phyloP scores from a whole-genome alignment of 371 early-diverging fungal species.

The Mucor mucedo region DNA sequence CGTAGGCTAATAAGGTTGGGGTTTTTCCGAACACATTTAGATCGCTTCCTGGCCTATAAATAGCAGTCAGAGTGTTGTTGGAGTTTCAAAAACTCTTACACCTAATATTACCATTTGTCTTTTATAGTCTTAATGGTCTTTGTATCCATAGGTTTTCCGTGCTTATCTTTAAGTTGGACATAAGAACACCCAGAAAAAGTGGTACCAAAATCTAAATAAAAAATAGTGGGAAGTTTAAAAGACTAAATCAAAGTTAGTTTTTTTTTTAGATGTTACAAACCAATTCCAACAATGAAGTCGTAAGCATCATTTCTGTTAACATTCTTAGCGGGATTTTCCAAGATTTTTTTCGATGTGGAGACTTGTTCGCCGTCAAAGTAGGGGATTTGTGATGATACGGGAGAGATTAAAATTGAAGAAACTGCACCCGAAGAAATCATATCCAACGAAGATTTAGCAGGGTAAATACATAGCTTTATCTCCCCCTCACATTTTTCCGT shows the following conservation, averaged over 20 bases:
- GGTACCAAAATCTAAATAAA: conserved; percentile 54
- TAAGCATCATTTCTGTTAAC: not conserved
- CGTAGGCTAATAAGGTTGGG: not conserved
- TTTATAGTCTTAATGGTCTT: not conserved
- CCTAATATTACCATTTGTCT: not conserved
- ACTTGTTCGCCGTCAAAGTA: no score
- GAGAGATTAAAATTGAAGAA: no score
- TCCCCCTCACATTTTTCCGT: not conserved
- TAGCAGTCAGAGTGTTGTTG: no score
- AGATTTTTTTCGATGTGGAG: not conserved
- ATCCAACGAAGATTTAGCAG: not conserved
- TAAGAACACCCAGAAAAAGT: conserved; percentile 54
- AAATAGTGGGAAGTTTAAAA: not conserved
- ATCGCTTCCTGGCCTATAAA: not conserved
- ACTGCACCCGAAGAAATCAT: no score
- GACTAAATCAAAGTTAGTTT: no score
- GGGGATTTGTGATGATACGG: no score
- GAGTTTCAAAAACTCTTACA: not conserved
- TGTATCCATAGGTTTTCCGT: not conserved
- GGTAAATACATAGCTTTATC: not conserved
- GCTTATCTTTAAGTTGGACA: not conserved
- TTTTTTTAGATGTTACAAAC: conserved; percentile 17
- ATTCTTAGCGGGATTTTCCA: not conserved
- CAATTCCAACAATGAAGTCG: conserved; percentile 32
- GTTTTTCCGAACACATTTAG: not conserved